Evolutionary conservation across 2,329 filamentous ascomycete genomes (phyloP).

Genomic region (Pyrenophora teres): DNA sequence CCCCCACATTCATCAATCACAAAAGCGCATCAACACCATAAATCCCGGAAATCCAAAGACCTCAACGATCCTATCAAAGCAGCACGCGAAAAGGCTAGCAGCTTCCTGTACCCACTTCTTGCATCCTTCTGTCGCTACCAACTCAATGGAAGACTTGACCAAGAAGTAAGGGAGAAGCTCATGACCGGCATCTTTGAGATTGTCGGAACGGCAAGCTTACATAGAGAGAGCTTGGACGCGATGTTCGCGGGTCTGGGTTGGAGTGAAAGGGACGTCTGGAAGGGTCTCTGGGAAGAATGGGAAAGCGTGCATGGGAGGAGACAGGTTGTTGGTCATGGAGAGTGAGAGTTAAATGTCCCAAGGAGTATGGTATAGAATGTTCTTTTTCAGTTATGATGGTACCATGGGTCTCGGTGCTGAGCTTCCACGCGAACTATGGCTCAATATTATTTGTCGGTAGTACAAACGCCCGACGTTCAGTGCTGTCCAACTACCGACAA

Average conservation of each 20-base stretch:
- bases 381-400: not conserved
- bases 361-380: not conserved
- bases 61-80: conserved; percentile 65
- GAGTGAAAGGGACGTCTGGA: conserved; percentile 45
- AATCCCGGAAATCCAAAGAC: conserved; percentile 34
- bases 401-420: no score
- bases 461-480: no score
- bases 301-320: conserved; percentile 33
- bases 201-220: conserved; percentile 38
- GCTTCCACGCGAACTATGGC: no score
- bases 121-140: conserved; percentile 61
- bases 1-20: conserved; percentile 63
- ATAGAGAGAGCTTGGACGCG: conserved; percentile 37
- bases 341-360: not conserved
- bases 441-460: no score
- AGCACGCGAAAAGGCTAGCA: conserved; percentile 61
- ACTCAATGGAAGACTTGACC: conserved; percentile 54
- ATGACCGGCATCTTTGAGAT: conserved; percentile 60
- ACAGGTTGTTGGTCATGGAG: conserved; percentile 12
- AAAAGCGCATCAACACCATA: conserved; percentile 43
- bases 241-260: conserved; percentile 46
- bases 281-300: conserved; percentile 45
- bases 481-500: not conserved
- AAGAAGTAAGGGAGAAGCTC: conserved; percentile 60
- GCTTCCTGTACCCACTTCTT: conserved; percentile 62